Evolutionary conservation across 108 stramenopile species (phyloP).

Genomic region (Conticribra guillardii): DNA sequence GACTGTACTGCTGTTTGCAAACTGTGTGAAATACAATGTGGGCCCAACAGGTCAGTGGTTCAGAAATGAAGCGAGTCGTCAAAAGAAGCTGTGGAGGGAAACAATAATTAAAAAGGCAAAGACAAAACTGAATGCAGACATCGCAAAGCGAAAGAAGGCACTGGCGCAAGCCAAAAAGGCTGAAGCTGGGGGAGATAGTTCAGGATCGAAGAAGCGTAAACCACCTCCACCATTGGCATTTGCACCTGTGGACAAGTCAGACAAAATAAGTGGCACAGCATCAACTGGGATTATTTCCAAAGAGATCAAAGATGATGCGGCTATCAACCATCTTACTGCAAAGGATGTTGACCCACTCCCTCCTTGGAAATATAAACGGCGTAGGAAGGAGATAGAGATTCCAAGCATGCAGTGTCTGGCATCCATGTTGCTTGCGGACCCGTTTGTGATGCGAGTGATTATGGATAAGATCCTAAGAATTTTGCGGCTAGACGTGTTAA

Average conservation of each 20-base stretch:
- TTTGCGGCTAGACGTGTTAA: constrained; percentile 59
- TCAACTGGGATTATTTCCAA: constrained; percentile 6
- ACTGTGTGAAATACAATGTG: constrained; percentile 84
- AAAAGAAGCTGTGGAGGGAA: constrained; percentile 76
- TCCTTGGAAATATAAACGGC: constrained; percentile 58
- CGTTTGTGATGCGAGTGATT: constrained; percentile 82
- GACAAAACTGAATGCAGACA: constrained; percentile 55
- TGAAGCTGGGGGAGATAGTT: constrained; percentile 9
- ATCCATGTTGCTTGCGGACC: constrained; percentile 83
- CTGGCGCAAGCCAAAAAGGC: constrained; percentile 48
- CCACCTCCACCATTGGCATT: constrained; percentile 51
- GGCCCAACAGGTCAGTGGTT: constrained; percentile 84
- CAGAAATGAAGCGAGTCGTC: constrained; percentile 77
- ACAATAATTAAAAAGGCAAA: constrained; percentile 72
- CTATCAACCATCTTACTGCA: constrained; percentile 44
- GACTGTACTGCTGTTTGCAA: constrained; percentile 78
- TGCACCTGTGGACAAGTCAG: constrained; percentile 26
- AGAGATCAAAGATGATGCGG: constrained; percentile 37
- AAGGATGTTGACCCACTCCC: constrained; percentile 52
- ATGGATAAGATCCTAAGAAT: constrained; percentile 71
- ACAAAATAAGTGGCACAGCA: constrained; percentile 13
- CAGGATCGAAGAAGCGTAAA: constrained; percentile 55
- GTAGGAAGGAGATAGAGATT: constrained; percentile 51
- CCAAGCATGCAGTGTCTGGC: constrained; percentile 85
- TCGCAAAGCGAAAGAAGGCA: constrained; percentile 60